A percentile compares a stretch with the other conserved stretches of the same genome.
These are phyloP conservation scores for Berberis thunbergii DNA, from an alignment of 164 flowering plant species.

Conservation along the genomic window DNA sequence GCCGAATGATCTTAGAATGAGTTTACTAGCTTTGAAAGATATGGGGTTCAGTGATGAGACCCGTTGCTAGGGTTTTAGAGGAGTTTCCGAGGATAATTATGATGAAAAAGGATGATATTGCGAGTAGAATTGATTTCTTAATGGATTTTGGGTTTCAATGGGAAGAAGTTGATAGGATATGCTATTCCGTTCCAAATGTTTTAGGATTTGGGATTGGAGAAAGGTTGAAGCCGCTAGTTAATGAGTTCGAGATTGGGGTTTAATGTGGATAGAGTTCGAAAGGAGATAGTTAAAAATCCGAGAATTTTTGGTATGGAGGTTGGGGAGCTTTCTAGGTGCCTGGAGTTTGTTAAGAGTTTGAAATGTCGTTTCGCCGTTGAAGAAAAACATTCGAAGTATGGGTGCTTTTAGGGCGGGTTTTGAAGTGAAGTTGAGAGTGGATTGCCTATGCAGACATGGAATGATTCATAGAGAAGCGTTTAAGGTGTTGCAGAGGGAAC, in stretches of 20 bases:
- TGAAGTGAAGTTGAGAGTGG: conserved; percentile 65
- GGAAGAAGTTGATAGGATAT: conserved; percentile 32
- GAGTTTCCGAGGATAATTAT: conserved; percentile 37
- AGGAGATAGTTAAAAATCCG: conserved; percentile 48
- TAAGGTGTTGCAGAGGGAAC: conserved; percentile 63
- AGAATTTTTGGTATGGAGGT: conserved; percentile 52
- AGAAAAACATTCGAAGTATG: conserved; percentile 34
- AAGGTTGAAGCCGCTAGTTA: conserved; percentile 48
- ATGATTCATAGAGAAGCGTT: conserved; percentile 74
- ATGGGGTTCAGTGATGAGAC: conserved; percentile 47
- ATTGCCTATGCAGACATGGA: conserved; percentile 66
- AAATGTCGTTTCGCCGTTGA: conserved; percentile 52
- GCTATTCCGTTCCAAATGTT: conserved; percentile 34
- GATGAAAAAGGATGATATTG: conserved; percentile 29
- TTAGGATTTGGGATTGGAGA: conserved; percentile 42
- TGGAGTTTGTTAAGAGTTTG: conserved; percentile 43
- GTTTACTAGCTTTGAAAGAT: conserved; percentile 35
- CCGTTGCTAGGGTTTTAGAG: conserved; percentile 43
- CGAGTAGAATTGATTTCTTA: conserved; percentile 32
- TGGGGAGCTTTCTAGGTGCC: conserved; percentile 67
- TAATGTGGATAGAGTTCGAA: conserved; percentile 23
- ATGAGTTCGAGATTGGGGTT: conserved; percentile 59
- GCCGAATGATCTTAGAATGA: conserved; percentile 28
- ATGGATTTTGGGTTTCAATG: conserved; percentile 27
- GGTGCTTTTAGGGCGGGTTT: conserved; percentile 60